Evolutionary conservation across 1,284 basidiomycete species (phyloP).

Genomic region (Quambalaria eucalypti): DNA sequence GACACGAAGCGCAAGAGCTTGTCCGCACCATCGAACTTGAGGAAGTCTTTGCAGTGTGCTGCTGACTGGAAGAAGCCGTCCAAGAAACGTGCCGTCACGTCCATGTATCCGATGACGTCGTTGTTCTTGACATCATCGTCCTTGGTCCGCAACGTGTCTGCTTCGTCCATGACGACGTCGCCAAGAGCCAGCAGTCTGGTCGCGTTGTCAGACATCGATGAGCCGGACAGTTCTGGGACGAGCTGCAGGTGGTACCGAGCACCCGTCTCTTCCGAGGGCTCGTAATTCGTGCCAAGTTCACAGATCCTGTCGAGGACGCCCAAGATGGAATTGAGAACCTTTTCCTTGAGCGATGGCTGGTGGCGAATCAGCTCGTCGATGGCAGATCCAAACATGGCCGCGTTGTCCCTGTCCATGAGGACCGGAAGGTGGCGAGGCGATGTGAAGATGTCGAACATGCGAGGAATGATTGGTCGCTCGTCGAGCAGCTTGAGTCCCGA

Average conservation of each 20-base stretch:
- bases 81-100: conserved; percentile 50
- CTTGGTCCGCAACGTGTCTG: conserved; percentile 21
- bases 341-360: conserved; percentile 74
- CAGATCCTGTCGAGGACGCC: conserved; percentile 64
- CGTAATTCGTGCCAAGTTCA: conserved; percentile 58
- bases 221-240: background rate
- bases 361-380: conserved; percentile 95
- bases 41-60: conserved; percentile 80
- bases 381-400: conserved; percentile 72
- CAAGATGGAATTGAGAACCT: conserved; percentile 68
- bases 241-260: conserved; percentile 22
- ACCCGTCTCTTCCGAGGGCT: conserved; percentile 13
- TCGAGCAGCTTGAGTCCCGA: conserved; percentile 73
- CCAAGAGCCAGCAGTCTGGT: conserved; percentile 20
- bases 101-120: conserved; percentile 31
- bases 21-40: conserved; percentile 67
- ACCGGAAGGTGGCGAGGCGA: conserved; percentile 75
- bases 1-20: conserved; percentile 68
- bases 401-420: conserved; percentile 87
- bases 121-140: conserved; percentile 25
- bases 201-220: background rate
- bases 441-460: conserved; percentile 76
- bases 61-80: conserved; percentile 86
- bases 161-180: conserved; percentile 20
- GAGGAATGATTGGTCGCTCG: conserved; percentile 64